Evolutionary conservation across 495 filamentous ascomycete genomes (phyloP).

Genomic region (Podospora conica): DNA sequence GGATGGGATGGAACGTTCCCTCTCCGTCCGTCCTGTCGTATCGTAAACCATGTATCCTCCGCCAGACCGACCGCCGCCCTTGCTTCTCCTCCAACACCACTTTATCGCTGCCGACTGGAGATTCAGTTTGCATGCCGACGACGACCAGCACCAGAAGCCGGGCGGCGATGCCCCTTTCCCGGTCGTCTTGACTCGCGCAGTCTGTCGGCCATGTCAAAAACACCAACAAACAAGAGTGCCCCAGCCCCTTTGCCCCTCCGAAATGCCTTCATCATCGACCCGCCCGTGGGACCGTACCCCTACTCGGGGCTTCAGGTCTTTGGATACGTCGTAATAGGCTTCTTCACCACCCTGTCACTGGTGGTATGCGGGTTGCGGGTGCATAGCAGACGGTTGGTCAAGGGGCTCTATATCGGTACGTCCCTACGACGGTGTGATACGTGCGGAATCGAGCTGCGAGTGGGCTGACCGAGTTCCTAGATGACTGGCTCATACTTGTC

Average conservation of each 20-base stretch:
- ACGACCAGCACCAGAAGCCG: background rate
- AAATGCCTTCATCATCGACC: slow-evolving; percentile 10
- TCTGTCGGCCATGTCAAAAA: background rate
- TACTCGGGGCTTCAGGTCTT: slow-evolving; percentile 29
- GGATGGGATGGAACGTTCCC: background rate
- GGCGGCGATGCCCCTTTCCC: background rate
- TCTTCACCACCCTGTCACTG: slow-evolving; percentile 35
- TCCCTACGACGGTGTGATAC: background rate
- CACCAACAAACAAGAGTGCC: background rate
- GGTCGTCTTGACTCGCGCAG: background rate
- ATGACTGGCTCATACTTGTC: slow-evolving; percentile 36
- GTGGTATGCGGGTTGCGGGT: slow-evolving; percentile 34
- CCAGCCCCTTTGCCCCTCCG: background rate
- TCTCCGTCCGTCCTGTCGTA: background rate
- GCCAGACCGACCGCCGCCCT: background rate
- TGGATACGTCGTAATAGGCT: slow-evolving; percentile 34
- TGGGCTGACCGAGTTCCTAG: slow-evolving; percentile 11
- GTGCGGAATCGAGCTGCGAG: background rate
- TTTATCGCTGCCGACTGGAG: background rate
- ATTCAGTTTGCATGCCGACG: background rate
- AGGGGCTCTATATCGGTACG: slow-evolving; percentile 32
- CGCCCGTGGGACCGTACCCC: slow-evolving; percentile 12
- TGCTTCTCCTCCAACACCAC: background rate
- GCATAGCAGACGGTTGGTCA: slow-evolving; percentile 28
- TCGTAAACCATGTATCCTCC: background rate